A percentile compares a stretch with the other conserved stretches of the same genome.
Evolutionary conservation across 208 protist genomes (phyloP).

Genomic region (Balamuthia mandrillaris): DNA sequence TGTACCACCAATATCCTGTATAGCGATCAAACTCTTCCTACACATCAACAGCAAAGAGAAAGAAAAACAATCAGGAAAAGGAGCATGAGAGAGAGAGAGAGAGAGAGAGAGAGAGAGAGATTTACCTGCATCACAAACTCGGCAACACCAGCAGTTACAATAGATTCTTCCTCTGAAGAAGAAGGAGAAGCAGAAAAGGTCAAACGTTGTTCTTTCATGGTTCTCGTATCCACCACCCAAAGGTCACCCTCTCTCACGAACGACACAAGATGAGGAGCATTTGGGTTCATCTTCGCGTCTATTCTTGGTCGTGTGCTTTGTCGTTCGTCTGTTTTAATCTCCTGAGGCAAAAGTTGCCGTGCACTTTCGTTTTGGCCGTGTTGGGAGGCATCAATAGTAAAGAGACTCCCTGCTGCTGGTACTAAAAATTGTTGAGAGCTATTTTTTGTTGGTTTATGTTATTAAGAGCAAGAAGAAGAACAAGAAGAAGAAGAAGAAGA

Average conservation of each 20-base stretch:
- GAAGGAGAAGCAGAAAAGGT: neutral
- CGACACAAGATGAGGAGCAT: neutral
- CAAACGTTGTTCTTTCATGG: neutral
- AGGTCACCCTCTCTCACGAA: neutral
- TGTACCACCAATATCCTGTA: constrained; percentile 59
- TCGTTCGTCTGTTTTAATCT: neutral
- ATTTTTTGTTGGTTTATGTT: too few relatives aligned
- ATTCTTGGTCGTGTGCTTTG: neutral
- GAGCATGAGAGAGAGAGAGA: too few relatives aligned
- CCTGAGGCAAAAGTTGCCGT: neutral
- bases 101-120: too few relatives aligned
- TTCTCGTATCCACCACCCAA: neutral
- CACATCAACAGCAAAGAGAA: too few relatives aligned
- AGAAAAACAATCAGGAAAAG: too few relatives aligned
- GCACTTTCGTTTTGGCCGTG: neutral
- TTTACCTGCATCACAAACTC: constrained; percentile 53
- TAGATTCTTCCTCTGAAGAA: neutral
- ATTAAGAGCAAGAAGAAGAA: neutral
- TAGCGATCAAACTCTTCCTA: constrained; percentile 63
- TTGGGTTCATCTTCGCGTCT: neutral
- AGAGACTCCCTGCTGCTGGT: neutral
- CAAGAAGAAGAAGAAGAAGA: neutral
- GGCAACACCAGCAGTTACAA: constrained; percentile 20
- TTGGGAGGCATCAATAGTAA: neutral
- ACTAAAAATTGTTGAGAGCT: constrained; percentile 5